A percentile compares a stretch with the other conserved stretches of the same genome.
Evolutionary conservation across 2,329 filamentous ascomycete genomes (phyloP).

Genomic region (Davidsoniella neocaledoniae): DNA sequence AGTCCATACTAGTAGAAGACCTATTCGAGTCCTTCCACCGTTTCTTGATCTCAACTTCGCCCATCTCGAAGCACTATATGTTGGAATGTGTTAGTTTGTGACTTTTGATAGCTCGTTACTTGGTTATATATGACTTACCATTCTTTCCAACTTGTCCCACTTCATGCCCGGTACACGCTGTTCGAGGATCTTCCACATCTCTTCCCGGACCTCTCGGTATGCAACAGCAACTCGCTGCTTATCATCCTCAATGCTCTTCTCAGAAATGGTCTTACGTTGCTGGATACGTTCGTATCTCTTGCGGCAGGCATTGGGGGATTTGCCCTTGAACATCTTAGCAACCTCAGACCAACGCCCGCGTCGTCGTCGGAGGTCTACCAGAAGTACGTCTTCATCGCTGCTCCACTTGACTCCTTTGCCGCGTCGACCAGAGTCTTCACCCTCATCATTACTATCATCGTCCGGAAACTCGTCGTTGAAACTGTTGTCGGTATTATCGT

Average conservation of each 20-base stretch:
- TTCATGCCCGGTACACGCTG: constrained; percentile 55
- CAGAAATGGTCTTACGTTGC: constrained; percentile 42
- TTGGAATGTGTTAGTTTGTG: neutral
- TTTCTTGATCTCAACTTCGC: constrained; percentile 11
- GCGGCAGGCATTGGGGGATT: constrained; percentile 70
- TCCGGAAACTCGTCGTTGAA: constrained; percentile 4
- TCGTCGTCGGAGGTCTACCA: constrained; percentile 9
- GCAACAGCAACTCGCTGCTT: constrained; percentile 49
- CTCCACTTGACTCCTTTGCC: constrained; percentile 60
- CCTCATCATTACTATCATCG: constrained; percentile 4
- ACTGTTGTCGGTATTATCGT: constrained; percentile 6
- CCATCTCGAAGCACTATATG: constrained; percentile 12
- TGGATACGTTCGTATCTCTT: constrained; percentile 77
- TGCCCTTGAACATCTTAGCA: constrained; percentile 47
- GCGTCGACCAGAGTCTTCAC: constrained; percentile 5
- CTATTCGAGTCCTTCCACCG: constrained; percentile 7
- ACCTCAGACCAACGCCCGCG: constrained; percentile 11
- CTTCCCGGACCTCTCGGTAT: constrained; percentile 63
- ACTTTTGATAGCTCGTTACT: neutral
- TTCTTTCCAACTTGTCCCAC: constrained; percentile 54
- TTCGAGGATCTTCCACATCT: constrained; percentile 67
- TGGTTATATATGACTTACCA: constrained; percentile 26
- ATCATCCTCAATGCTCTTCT: constrained; percentile 37
- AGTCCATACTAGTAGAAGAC: neutral
- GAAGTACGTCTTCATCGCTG: constrained; percentile 44